These are phyloP conservation scores for Amylocystis lapponica DNA, from an alignment of 768 basidiomycete genomes.

Conservation along the genomic window DNA sequence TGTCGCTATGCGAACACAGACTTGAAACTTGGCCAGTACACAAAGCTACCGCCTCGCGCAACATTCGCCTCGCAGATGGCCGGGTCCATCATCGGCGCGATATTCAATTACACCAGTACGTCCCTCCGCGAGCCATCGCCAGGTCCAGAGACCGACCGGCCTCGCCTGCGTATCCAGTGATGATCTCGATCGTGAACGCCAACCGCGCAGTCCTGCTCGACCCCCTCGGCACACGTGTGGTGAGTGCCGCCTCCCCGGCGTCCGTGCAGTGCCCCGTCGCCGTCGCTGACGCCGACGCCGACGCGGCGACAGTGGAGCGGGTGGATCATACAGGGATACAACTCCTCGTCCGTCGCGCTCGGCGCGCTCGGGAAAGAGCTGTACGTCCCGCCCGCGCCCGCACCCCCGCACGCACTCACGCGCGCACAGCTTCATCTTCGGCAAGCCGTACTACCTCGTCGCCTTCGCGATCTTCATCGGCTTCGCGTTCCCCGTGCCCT, in stretches of 20 bases:
- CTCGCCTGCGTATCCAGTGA: conserved; percentile 29
- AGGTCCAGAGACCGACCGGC: background rate
- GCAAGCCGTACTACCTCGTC: conserved; percentile 42
- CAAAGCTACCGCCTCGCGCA: conserved; percentile 44
- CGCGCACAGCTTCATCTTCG: conserved; percentile 34
- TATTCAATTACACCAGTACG: conserved; percentile 47
- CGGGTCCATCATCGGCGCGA: conserved; percentile 45
- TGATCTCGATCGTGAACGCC: conserved; percentile 39
- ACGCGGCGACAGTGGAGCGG: conserved; percentile 50
- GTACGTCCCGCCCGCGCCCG: too few relatives aligned
- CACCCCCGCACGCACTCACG: too few relatives aligned
- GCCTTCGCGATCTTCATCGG: conserved; percentile 49
- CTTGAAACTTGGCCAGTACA: conserved; percentile 50
- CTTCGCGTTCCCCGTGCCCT: conserved; percentile 41
- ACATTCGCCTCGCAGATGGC: conserved; percentile 46
- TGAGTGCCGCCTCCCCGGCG: too few relatives aligned
- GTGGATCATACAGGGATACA: conserved; percentile 48
- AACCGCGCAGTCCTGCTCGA: conserved; percentile 42
- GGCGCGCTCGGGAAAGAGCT: conserved; percentile 50
- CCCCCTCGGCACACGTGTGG: conserved; percentile 43
- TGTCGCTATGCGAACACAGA: conserved; percentile 18
- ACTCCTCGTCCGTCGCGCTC: conserved; percentile 51
- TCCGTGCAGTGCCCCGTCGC: too few relatives aligned
- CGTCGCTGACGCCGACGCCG: background rate
- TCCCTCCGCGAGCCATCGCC: background rate